phyloP scores from a whole-genome alignment of 2,329 filamentous ascomycete species.

The Trichoderma koningiopsis region DNA sequence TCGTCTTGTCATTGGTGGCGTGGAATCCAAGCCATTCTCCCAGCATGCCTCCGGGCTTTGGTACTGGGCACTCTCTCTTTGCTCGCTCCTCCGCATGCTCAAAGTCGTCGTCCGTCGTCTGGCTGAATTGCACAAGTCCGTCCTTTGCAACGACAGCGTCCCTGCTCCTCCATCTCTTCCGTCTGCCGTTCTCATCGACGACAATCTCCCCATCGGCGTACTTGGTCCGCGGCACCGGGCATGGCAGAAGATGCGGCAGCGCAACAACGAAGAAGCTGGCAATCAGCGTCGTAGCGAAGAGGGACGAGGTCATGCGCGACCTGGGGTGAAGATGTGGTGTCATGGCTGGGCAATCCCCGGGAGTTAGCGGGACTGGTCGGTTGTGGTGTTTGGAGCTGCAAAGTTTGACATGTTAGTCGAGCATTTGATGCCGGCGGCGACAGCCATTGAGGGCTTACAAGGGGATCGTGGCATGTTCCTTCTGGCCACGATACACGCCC shows the following conservation, averaged over 20 bases:
- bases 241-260: constrained; percentile 86
- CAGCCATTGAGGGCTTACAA: constrained; percentile 28
- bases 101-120: constrained; percentile 42
- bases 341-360: constrained; percentile 51
- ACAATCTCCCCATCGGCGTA: constrained; percentile 69
- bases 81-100: constrained; percentile 43
- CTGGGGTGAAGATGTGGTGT: constrained; percentile 89
- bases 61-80: constrained; percentile 83
- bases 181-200: constrained; percentile 50
- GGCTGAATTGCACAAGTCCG: constrained; percentile 53
- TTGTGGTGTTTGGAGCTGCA: constrained; percentile 7
- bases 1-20: constrained; percentile 29
- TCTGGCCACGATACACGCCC: constrained; percentile 9
- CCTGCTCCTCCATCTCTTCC: constrained; percentile 48
- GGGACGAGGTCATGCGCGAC: constrained; percentile 87
- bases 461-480: constrained; percentile 29
- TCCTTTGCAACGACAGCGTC: constrained; percentile 45
- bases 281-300: constrained; percentile 90
- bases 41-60: constrained; percentile 80
- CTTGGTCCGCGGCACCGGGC: constrained; percentile 75
- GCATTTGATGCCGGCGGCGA: background rate
- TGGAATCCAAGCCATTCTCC: constrained; percentile 75
- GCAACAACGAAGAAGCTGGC: constrained; percentile 91
- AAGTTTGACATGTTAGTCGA: background rate
- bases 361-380: constrained; percentile 9